phyloP scores from a whole-genome alignment of 768 basidiomycete species.

The Macrolepiota dolichaula region DNA sequence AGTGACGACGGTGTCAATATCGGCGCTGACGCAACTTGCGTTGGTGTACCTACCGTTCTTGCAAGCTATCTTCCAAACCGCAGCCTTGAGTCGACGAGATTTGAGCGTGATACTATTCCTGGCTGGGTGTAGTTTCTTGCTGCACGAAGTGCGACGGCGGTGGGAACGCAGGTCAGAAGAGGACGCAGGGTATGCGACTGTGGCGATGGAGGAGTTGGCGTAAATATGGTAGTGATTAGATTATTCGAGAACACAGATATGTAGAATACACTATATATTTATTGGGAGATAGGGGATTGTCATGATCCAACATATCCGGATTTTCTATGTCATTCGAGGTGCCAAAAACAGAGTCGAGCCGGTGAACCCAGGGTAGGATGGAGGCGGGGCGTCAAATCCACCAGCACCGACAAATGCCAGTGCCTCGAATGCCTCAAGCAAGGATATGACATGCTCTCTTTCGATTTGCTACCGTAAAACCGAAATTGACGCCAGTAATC shows the following conservation, averaged over 20 bases:
- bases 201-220: constrained; percentile 58
- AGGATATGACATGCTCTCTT: background rate
- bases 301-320: too few species aligned
- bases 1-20: constrained; percentile 81
- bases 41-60: constrained; percentile 89
- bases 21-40: constrained; percentile 78
- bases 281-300: too few species aligned
- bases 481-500: constrained; percentile 33
- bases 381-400: background rate
- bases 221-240: constrained; percentile 19
- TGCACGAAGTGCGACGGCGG: constrained; percentile 78
- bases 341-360: too few species aligned
- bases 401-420: background rate
- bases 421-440: constrained; percentile 2
- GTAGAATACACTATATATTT: too few species aligned
- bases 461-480: constrained; percentile 25
- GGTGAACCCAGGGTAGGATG: background rate
- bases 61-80: constrained; percentile 94
- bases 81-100: constrained; percentile 67
- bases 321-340: too few species aligned
- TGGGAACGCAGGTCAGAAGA: constrained; percentile 68
- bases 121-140: constrained; percentile 55
- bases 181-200: constrained; percentile 45
- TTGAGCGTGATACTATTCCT: constrained; percentile 66
- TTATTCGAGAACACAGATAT: too few species aligned